Evolutionary conservation across 176 grass and related monocot genomes (phyloP).

Genomic region (Lolium multiflorum): DNA sequence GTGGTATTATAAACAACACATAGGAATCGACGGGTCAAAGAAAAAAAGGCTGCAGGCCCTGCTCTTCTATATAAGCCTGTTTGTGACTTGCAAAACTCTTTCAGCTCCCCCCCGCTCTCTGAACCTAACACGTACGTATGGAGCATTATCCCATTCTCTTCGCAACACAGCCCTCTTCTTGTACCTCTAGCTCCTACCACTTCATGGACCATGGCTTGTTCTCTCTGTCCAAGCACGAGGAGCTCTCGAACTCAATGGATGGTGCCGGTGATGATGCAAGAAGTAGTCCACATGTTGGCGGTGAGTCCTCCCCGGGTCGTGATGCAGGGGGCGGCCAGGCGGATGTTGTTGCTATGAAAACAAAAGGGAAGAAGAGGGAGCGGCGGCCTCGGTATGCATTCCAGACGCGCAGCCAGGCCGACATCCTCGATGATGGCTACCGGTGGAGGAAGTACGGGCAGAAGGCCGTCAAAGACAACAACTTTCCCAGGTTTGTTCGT

Average conservation of each 20-base stretch:
- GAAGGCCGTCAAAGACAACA: conserved; percentile 94
- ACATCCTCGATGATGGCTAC: conserved; percentile 94
- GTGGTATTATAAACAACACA: conserved; percentile 17
- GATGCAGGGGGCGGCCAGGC: not conserved
- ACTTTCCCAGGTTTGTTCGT: conserved; percentile 66
- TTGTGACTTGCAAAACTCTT: conserved; percentile 59
- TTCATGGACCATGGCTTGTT: conserved; percentile 36
- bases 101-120: conserved; percentile 17
- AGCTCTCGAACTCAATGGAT: conserved; percentile 34
- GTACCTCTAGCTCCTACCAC: conserved; percentile 48
- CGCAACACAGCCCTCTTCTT: conserved; percentile 47
- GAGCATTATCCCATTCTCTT: conserved; percentile 68
- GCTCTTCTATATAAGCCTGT: conserved; percentile 48
- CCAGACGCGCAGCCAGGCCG: conserved; percentile 89
- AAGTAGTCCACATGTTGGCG: conserved; percentile 7
- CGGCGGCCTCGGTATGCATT: conserved; percentile 69
- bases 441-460: conserved; percentile 97
- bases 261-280: not conserved
- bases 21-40: conserved; percentile 53
- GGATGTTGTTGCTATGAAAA: conserved; percentile 30
- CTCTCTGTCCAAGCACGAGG: conserved; percentile 47
- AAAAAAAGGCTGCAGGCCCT: not conserved
- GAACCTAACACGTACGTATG: conserved; percentile 36
- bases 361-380: conserved; percentile 73
- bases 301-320: conserved; percentile 10